Conservation (phyloP, 345 rosid genomes). For the Carallia brachiata region DNA sequence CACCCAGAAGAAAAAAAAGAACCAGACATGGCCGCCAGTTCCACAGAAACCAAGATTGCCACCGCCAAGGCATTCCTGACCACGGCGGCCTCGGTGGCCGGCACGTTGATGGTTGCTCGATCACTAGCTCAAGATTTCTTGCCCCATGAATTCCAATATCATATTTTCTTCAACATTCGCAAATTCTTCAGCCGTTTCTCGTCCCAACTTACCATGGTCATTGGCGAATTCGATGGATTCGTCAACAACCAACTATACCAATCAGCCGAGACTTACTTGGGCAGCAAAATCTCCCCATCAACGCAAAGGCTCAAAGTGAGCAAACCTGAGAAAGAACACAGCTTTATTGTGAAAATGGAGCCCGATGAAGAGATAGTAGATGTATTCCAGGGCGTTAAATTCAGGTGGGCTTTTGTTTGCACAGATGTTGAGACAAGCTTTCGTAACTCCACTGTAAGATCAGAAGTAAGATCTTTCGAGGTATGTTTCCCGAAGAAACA, state of each 20-base stretch:
- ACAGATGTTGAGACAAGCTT: conserved; percentile 35
- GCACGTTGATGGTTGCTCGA: conserved; percentile 32
- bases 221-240: conserved; percentile 34
- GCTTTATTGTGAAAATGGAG: conserved; percentile 45
- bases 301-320: conserved; percentile 34
- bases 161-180: conserved; percentile 13
- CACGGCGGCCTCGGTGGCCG: conserved; percentile 37
- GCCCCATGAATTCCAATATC: conserved; percentile 26
- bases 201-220: conserved; percentile 30
- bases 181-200: conserved; percentile 29
- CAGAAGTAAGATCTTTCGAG: conserved; percentile 46
- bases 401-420: conserved; percentile 50
- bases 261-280: conserved; percentile 31
- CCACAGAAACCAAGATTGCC: conserved; percentile 21
- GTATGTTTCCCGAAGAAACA: conserved; percentile 54
- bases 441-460: conserved; percentile 21
- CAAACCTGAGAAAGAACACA: conserved; percentile 55
- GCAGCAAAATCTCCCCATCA: conserved; percentile 23
- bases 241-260: conserved; percentile 32
- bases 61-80: conserved; percentile 31
- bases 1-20: neutral
- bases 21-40: conserved; percentile 6
- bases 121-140: conserved; percentile 27
- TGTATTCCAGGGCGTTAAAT: conserved; percentile 42
- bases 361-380: conserved; percentile 53